These are phyloP conservation scores for Bretziella fagacearum DNA, from an alignment of 2,329 filamentous ascomycete species.

Conservation along the genomic window DNA sequence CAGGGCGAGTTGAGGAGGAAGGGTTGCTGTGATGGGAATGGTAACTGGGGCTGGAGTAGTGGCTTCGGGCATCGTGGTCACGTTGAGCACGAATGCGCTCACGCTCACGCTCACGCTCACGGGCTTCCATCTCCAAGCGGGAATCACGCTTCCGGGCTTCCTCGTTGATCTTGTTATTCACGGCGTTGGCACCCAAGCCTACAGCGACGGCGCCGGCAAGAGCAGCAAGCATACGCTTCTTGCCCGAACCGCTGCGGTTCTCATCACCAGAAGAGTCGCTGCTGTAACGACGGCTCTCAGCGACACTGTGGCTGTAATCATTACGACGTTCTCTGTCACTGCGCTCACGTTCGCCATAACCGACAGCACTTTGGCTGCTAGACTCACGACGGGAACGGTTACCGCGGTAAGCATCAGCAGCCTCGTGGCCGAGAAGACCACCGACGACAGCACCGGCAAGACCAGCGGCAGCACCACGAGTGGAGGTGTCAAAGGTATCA, in stretches of 20 bases:
- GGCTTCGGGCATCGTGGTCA: conserved; percentile 2
- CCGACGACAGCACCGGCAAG: conserved; percentile 38
- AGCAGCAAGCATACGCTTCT: conserved; percentile 27
- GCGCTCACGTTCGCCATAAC: conserved; percentile 12
- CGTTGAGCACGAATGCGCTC: conserved; percentile 5
- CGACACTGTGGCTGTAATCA: conserved; percentile 17
- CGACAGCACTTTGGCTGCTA: not conserved
- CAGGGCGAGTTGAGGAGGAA: not conserved
- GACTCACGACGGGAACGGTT: conserved; percentile 18
- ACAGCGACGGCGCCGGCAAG: conserved; percentile 38
- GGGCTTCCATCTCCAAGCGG: not conserved
- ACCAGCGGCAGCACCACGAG: conserved; percentile 32
- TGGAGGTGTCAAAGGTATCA: conserved; percentile 31
- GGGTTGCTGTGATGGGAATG: conserved; percentile 1
- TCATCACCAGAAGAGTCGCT: conserved; percentile 9
- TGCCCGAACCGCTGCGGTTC: conserved; percentile 19
- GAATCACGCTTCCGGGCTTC: conserved; percentile 19
- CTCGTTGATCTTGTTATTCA: conserved; percentile 29
- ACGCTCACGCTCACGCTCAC: conserved; percentile 7
- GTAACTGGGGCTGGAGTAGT: not conserved
- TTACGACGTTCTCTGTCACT: conserved; percentile 21
- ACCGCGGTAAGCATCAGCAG: conserved; percentile 25
- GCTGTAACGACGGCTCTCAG: conserved; percentile 6
- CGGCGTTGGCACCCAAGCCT: conserved; percentile 35
- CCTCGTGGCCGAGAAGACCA: conserved; percentile 35